Evolutionary conservation across 1,284 basidiomycete species (phyloP).

Genomic region (Cerrena zonata): DNA sequence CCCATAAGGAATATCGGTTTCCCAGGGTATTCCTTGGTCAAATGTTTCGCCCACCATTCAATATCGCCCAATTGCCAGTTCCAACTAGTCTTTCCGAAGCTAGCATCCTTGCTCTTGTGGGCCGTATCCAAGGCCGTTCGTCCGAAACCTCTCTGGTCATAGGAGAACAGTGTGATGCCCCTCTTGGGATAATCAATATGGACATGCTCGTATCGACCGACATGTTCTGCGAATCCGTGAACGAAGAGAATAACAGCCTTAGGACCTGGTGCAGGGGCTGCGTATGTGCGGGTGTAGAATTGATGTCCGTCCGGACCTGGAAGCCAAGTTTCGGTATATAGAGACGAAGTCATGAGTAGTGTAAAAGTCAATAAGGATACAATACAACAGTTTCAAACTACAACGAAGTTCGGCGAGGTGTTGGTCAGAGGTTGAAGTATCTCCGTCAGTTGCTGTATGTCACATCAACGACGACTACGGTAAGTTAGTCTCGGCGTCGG

Average conservation of each 20-base stretch:
- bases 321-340: conserved; percentile 30
- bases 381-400: no score
- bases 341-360: conserved; percentile 4
- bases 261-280: conserved; percentile 36
- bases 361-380: no score
- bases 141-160: conserved; percentile 85
- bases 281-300: conserved; percentile 40
- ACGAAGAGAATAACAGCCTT: conserved; percentile 73
- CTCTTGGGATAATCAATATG: conserved; percentile 54
- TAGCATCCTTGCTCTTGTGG: conserved; percentile 40
- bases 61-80: conserved; percentile 65
- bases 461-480: no score
- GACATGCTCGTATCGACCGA: conserved; percentile 68
- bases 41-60: conserved; percentile 57
- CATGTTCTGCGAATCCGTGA: conserved; percentile 81
- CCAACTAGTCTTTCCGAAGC: conserved; percentile 69
- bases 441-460: no score
- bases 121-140: conserved; percentile 60
- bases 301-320: conserved; percentile 34
- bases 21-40: conserved; percentile 39
- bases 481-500: no score
- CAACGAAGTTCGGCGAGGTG: no score
- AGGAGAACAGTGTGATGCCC: conserved; percentile 67
- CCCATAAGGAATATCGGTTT: conserved; percentile 71
- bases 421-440: no score